Evolutionary conservation across 108 stramenopile species (phyloP).

Genomic region (Fistulifera pelliculosa): DNA sequence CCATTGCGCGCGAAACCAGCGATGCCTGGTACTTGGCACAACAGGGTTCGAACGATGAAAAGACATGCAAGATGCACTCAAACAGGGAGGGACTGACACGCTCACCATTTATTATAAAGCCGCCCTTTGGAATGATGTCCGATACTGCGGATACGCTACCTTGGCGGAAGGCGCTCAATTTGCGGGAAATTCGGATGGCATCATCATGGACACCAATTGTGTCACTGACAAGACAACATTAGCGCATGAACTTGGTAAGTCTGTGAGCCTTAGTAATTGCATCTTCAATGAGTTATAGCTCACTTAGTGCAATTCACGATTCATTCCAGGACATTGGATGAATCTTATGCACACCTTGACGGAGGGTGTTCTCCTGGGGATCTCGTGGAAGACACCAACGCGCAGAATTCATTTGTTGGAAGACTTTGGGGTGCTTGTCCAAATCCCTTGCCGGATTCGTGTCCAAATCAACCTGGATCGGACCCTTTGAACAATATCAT

Average conservation of each 20-base stretch:
- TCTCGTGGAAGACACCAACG: neutral
- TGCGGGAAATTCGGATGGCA: too few species aligned
- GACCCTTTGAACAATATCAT: constrained; percentile 19
- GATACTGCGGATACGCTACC: neutral
- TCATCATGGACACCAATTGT: too few species aligned
- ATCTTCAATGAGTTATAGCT: neutral
- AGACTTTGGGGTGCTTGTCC: too few species aligned
- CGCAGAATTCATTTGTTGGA: too few species aligned
- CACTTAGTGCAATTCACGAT: neutral
- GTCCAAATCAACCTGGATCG: neutral
- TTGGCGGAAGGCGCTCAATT: neutral
- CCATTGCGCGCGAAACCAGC: too few species aligned
- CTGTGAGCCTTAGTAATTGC: too few species aligned
- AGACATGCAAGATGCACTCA: neutral
- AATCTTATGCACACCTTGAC: neutral
- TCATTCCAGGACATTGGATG: constrained; percentile 10
- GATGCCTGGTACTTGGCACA: too few species aligned
- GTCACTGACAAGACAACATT: too few species aligned
- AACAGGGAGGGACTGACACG: neutral
- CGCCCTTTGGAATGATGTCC: too few species aligned
- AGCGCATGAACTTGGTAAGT: too few species aligned
- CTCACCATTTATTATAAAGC: neutral
- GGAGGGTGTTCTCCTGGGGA: neutral
- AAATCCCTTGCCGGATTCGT: neutral
- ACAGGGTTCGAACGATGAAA: too few species aligned